These are phyloP conservation scores for Pharus latifolius DNA, from an alignment of 176 grass and related monocot genomes.

Conservation along the genomic window DNA sequence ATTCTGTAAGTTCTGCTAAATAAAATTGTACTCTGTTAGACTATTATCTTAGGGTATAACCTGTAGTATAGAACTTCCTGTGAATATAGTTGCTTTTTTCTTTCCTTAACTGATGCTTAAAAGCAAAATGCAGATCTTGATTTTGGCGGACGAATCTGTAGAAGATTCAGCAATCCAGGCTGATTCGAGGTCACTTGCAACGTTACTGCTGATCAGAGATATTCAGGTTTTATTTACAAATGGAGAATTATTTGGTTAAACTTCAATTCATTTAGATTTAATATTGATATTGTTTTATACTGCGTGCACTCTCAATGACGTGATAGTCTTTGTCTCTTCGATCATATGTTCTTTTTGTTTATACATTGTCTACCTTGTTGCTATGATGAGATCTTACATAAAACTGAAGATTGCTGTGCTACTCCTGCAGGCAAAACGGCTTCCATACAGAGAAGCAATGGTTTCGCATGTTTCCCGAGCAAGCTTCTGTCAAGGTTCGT, in stretches of 20 bases:
- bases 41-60: background rate
- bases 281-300: background rate
- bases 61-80: background rate
- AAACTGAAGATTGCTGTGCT: background rate
- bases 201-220: conserved; percentile 57
- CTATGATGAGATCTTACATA: background rate
- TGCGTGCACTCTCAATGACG: background rate
- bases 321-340: background rate
- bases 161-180: conserved; percentile 74
- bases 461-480: conserved; percentile 24
- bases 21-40: background rate
- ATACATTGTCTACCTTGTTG: background rate
- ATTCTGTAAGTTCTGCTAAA: conserved; percentile 43
- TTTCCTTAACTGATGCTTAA: conserved; percentile 9
- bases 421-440: conserved; percentile 51
- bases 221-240: conserved; percentile 52
- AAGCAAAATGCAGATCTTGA: conserved; percentile 42
- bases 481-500: conserved; percentile 65
- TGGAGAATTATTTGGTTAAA: background rate
- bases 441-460: conserved; percentile 32
- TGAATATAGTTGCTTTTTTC: background rate
- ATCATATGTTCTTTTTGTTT: conserved; percentile 1
- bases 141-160: conserved; percentile 63
- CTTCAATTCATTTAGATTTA: background rate
- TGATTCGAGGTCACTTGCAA: conserved; percentile 76